Evolutionary conservation across 2,329 filamentous ascomycete genomes (phyloP).

Genomic region (Thelonectria blattea): DNA sequence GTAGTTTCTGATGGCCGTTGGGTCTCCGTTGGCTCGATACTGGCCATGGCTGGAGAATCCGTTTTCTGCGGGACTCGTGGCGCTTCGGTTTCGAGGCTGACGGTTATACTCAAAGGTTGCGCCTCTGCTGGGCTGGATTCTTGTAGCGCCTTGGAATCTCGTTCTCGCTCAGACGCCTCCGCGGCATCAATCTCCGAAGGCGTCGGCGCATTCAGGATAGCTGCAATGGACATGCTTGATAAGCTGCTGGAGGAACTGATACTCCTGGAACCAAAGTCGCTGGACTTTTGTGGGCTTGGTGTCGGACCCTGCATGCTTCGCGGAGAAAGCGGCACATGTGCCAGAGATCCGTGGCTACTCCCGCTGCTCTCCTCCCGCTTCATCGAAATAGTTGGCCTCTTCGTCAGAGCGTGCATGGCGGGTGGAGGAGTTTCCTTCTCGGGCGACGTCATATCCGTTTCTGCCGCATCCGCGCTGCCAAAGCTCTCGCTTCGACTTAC

Average conservation of each 20-base stretch:
- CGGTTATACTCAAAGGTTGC: neutral
- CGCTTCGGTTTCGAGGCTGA: too few species aligned
- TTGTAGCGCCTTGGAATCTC: neutral
- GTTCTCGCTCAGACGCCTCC: slow-evolving; percentile 19
- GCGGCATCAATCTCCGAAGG: slow-evolving; percentile 27
- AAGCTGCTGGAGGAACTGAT: slow-evolving; percentile 25
- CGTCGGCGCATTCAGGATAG: slow-evolving; percentile 41
- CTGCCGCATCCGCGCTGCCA: slow-evolving; percentile 38
- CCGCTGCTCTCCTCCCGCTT: slow-evolving; percentile 21
- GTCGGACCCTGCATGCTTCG: slow-evolving; percentile 37
- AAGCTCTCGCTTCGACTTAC: slow-evolving; percentile 37
- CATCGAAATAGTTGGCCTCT: slow-evolving; percentile 6
- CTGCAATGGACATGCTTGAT: slow-evolving; percentile 42
- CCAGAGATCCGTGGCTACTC: slow-evolving; percentile 5
- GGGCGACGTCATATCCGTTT: slow-evolving; percentile 57
- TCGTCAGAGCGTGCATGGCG: slow-evolving; percentile 39
- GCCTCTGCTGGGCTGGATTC: neutral
- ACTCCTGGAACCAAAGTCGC: neutral
- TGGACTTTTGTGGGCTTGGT: slow-evolving; percentile 29
- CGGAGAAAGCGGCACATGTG: slow-evolving; percentile 39
- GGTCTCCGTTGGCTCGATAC: too few species aligned
- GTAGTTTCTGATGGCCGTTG: too few species aligned
- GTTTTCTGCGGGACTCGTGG: too few species aligned
- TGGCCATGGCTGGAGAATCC: too few species aligned
- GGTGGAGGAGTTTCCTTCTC: slow-evolving; percentile 55